Percentiles rank a stretch among this genome's conserved stretches.
Conservation (phyloP, 2,329 filamentous ascomycete genomes). For the Aspergillus sp. region DNA sequence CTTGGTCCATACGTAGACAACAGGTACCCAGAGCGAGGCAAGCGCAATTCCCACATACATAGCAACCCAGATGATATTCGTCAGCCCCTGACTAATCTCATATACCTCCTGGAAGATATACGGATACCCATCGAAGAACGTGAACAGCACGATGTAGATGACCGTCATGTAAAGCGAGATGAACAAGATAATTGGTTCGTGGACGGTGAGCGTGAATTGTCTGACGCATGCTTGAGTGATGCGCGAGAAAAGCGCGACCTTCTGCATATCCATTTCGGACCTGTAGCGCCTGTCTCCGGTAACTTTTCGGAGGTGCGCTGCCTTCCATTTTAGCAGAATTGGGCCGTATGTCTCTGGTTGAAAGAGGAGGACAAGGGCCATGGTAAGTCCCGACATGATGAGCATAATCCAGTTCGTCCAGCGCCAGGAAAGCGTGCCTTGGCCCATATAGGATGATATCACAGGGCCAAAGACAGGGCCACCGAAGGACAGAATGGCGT, state of each 20-base stretch:
- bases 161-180: slow-evolving; percentile 40
- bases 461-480: slow-evolving; percentile 32
- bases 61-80: slow-evolving; percentile 55
- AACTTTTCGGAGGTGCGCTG: slow-evolving; percentile 40
- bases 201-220: slow-evolving; percentile 55
- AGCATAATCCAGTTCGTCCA: slow-evolving; percentile 54
- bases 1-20: slow-evolving; percentile 53
- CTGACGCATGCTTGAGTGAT: slow-evolving; percentile 50
- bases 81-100: slow-evolving; percentile 50
- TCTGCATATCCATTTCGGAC: slow-evolving; percentile 46
- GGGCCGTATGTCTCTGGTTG: slow-evolving; percentile 57
- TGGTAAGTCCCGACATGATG: slow-evolving; percentile 38
- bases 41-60: slow-evolving; percentile 52
- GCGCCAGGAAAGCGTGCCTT: slow-evolving; percentile 31
- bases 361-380: slow-evolving; percentile 46
- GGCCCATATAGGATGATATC: slow-evolving; percentile 26
- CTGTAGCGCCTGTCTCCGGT: slow-evolving; percentile 52
- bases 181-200: slow-evolving; percentile 46
- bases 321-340: slow-evolving; percentile 51
- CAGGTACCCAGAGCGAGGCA: slow-evolving; percentile 46
- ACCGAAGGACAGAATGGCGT: slow-evolving; percentile 51
- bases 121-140: slow-evolving; percentile 53
- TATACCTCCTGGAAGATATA: slow-evolving; percentile 59
- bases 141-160: slow-evolving; percentile 43
- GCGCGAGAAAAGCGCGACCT: slow-evolving; percentile 46